Evolutionary conservation across 1,284 basidiomycete species (phyloP).

Genomic region (Tilletia setariae): DNA sequence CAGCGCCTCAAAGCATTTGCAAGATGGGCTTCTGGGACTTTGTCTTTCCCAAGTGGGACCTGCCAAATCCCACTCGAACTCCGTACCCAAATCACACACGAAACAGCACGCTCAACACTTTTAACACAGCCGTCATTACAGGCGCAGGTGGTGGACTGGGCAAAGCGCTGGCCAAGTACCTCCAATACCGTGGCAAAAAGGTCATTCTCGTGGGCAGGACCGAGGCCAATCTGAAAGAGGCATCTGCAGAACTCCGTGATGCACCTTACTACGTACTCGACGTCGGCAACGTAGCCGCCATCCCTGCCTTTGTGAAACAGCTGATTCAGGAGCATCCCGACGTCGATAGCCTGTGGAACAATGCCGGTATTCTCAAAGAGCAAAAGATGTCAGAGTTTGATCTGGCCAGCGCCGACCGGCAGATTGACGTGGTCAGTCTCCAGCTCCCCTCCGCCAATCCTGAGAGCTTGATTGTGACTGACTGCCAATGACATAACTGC

Average conservation of each 20-base stretch:
- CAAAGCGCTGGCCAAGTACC: constrained; percentile 54
- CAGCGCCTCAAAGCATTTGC: too few relatives aligned
- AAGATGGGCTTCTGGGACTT: too few relatives aligned
- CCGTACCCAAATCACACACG: too few relatives aligned
- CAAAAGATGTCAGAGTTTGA: constrained; percentile 44
- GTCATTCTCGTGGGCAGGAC: constrained; percentile 55
- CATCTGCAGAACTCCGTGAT: constrained; percentile 49
- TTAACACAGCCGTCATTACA: constrained; percentile 46
- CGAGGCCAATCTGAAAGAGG: constrained; percentile 50
- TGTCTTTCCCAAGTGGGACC: too few relatives aligned
- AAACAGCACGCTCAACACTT: constrained; percentile 31
- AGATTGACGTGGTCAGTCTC: constrained; percentile 25
- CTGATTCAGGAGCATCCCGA: constrained; percentile 55
- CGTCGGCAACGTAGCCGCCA: constrained; percentile 49
- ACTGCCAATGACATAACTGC: constrained; percentile 15
- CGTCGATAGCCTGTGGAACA: constrained; percentile 56
- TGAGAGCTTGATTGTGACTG: not conserved
- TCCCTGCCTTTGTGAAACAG: constrained; percentile 48
- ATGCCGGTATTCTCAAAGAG: constrained; percentile 55
- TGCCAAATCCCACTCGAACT: too few relatives aligned
- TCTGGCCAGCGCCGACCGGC: constrained; percentile 37
- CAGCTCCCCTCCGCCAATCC: too few relatives aligned
- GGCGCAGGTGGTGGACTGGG: constrained; percentile 43
- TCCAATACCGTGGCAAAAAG: constrained; percentile 53
- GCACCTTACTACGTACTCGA: constrained; percentile 55